phyloP scores from a whole-genome alignment of 148 eudicot species.

The Limonium bicolor region DNA sequence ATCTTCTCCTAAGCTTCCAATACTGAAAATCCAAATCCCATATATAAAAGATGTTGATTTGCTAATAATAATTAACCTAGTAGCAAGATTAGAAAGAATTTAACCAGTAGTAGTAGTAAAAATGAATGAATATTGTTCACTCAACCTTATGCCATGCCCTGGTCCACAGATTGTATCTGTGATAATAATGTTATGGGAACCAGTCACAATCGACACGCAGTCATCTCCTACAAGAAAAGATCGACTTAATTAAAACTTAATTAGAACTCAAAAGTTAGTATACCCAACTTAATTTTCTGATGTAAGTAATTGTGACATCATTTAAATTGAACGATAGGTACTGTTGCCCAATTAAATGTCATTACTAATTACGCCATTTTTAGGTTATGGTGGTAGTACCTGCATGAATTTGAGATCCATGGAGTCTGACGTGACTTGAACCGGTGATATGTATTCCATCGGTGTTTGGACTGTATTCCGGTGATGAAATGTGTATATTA shows the following conservation, averaged over 20 bases:
- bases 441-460: conserved; percentile 75
- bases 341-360: too few relatives aligned
- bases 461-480: conserved; percentile 65
- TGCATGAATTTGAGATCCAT: conserved; percentile 35
- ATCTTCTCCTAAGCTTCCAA: conserved; percentile 83
- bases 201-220: conserved; percentile 76
- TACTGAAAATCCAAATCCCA: conserved; percentile 23
- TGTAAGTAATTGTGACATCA: too few relatives aligned
- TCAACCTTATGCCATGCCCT: conserved; percentile 99
- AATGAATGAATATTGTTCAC: background rate
- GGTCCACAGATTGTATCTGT: conserved; percentile 66
- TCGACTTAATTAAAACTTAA: background rate
- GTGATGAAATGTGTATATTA: conserved; percentile 35
- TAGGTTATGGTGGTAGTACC: conserved; percentile 19
- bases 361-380: too few relatives aligned
- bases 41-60: background rate
- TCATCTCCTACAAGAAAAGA: conserved; percentile 52
- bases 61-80: too few relatives aligned
- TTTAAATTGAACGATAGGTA: too few relatives aligned
- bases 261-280: background rate
- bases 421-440: conserved; percentile 29
- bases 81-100: too few relatives aligned
- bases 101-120: too few relatives aligned
- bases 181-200: conserved; percentile 41
- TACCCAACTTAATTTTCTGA: background rate